Conservation (phyloP, 345 rosid species). For the Citrus unshiu region DNA sequence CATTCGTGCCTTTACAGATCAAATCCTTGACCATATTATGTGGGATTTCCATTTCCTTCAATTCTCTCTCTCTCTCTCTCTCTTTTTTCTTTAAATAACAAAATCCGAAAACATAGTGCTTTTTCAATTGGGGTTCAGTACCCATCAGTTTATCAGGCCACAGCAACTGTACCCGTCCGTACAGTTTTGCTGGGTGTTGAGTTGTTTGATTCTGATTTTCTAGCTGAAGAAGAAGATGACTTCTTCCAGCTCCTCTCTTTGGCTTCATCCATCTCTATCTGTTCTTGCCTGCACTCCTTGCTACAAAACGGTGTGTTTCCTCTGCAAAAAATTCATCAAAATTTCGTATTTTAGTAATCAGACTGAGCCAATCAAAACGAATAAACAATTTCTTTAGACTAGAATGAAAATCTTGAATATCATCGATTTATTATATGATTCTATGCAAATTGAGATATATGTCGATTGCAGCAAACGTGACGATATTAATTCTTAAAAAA, state of each 20-base stretch:
- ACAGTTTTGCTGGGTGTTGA: slow-evolving; percentile 29
- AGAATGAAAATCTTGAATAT: not conserved
- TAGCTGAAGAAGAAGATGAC: slow-evolving; percentile 42
- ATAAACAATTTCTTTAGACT: not conserved
- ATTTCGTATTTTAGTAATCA: not conserved
- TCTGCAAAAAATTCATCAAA: slow-evolving; percentile 28
- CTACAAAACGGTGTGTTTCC: slow-evolving; percentile 76
- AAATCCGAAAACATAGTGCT: not conserved
- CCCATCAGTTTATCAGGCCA: slow-evolving; percentile 17
- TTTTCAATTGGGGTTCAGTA: not conserved
- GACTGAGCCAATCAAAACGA: not conserved
- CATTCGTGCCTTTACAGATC: not conserved
- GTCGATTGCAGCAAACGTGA: too few species aligned
- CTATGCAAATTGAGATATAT: not conserved
- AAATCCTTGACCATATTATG: not conserved
- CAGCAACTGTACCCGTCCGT: slow-evolving; percentile 52
- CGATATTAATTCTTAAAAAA: too few species aligned
- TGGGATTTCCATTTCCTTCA: not conserved
- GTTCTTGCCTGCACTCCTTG: slow-evolving; percentile 82
- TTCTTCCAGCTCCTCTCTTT: slow-evolving; percentile 45
- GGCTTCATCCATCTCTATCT: slow-evolving; percentile 61
- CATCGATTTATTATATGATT: not conserved
- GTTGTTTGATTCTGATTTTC: slow-evolving; percentile 41
- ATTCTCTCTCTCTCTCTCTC: too few species aligned
- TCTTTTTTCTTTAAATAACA: not conserved